Evolutionary conservation across 1,284 basidiomycete genomes (phyloP).

Genomic region (Pseudozyma sp.): DNA sequence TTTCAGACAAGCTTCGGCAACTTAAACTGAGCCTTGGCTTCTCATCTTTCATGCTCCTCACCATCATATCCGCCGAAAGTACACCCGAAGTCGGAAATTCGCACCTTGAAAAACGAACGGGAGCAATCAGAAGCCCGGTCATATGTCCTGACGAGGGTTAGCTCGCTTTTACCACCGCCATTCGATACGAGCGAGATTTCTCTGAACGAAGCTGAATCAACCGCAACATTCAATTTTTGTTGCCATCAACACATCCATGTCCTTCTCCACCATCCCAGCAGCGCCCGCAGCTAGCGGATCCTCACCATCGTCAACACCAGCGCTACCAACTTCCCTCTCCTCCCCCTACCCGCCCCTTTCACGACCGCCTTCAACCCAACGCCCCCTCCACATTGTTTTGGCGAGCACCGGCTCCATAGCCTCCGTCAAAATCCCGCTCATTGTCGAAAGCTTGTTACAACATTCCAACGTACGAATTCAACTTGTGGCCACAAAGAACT

Average conservation of each 20-base stretch:
- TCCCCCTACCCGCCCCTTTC: conserved; percentile 54
- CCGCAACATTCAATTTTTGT: too few relatives aligned
- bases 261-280: background rate
- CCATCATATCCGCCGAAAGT: too few relatives aligned
- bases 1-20: background rate
- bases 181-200: background rate
- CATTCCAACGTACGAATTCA: conserved; percentile 81
- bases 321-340: conserved; percentile 54
- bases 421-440: conserved; percentile 89
- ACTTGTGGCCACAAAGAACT: conserved; percentile 83
- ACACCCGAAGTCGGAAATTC: too few relatives aligned
- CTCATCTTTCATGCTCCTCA: too few relatives aligned
- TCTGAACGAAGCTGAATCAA: too few relatives aligned
- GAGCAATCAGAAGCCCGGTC: too few relatives aligned
- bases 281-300: background rate
- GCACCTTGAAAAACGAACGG: too few relatives aligned
- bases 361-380: conserved; percentile 40
- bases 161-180: too few relatives aligned
- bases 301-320: too few relatives aligned
- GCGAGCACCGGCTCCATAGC: conserved; percentile 94
- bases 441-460: conserved; percentile 79
- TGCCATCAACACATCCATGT: background rate
- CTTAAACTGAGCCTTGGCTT: too few relatives aligned
- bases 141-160: too few relatives aligned
- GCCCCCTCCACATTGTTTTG: conserved; percentile 77